phyloP scores from a whole-genome alignment of 805 yeast species.

The Dipodascopsis uninucleata region DNA sequence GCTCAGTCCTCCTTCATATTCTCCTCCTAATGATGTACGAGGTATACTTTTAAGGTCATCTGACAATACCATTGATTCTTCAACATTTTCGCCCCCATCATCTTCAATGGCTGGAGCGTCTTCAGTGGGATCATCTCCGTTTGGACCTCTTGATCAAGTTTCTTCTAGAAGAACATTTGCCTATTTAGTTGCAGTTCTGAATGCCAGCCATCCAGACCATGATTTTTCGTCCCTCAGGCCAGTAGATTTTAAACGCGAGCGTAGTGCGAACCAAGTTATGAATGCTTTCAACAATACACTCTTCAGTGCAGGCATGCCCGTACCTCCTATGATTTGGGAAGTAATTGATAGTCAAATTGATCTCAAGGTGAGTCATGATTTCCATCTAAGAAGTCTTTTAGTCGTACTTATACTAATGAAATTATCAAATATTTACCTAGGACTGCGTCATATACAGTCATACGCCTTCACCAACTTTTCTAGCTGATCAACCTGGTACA shows the following conservation, averaged over 20 bases:
- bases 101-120: conserved; percentile 25
- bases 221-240: conserved; percentile 89
- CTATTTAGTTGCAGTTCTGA: conserved; percentile 81
- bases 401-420: not conserved
- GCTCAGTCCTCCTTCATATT: conserved; percentile 24
- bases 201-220: conserved; percentile 93
- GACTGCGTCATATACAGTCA: conserved; percentile 30
- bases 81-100: not conserved
- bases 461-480: conserved; percentile 51
- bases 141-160: conserved; percentile 86
- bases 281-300: conserved; percentile 72
- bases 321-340: conserved; percentile 80
- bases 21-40: conserved; percentile 29
- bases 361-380: conserved; percentile 45
- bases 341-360: conserved; percentile 80
- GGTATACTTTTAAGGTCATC: conserved; percentile 9
- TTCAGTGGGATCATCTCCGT: conserved; percentile 51
- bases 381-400: not conserved
- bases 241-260: conserved; percentile 56
- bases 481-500: conserved; percentile 60
- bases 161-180: conserved; percentile 87
- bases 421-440: conserved; percentile 1
- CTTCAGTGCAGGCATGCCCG: conserved; percentile 53
- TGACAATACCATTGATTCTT: conserved; percentile 5
- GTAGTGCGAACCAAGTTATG: conserved; percentile 43